Evolutionary conservation across 192 early-diverging fungal species (phyloP).

Genomic region (Phlyctochytrium planicorne): DNA sequence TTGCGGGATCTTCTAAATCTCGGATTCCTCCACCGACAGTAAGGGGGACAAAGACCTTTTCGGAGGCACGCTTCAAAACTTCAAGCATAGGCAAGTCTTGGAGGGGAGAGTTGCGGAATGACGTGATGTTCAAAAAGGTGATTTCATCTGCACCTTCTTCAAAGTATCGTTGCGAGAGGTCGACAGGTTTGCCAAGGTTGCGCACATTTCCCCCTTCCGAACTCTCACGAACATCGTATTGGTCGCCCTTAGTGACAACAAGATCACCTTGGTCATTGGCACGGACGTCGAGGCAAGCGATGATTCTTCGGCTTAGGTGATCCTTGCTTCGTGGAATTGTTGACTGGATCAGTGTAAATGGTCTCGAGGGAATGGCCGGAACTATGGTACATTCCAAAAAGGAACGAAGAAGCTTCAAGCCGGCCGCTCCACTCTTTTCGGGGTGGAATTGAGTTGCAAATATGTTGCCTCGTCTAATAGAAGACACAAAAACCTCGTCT

Average conservation of each 20-base stretch:
- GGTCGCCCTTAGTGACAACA: conserved; percentile 99
- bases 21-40: conserved; percentile 99
- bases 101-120: conserved; percentile 90
- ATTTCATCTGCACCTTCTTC: conserved; percentile 97
- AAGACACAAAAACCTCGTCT: conserved; percentile 80
- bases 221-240: conserved; percentile 95
- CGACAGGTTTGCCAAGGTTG: conserved; percentile 97
- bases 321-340: conserved; percentile 44
- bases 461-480: conserved; percentile 79
- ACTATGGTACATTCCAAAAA: conserved; percentile 75
- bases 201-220: conserved; percentile 68
- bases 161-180: conserved; percentile 88
- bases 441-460: conserved; percentile 99
- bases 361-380: too few relatives aligned
- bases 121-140: conserved; percentile 98
- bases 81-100: conserved; percentile 94
- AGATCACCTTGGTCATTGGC: conserved; percentile 96
- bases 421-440: conserved; percentile 93
- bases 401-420: conserved; percentile 74
- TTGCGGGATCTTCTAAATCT: conserved; percentile 81
- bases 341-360: not conserved
- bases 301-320: conserved; percentile 81
- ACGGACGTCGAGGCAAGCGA: conserved; percentile 96
- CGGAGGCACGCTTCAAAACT: conserved; percentile 81
- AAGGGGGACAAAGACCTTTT: conserved; percentile 96